Base-by-base conservation (phyloP, 78 protist species). In the Dictyostelium brefeldianum region DNA sequence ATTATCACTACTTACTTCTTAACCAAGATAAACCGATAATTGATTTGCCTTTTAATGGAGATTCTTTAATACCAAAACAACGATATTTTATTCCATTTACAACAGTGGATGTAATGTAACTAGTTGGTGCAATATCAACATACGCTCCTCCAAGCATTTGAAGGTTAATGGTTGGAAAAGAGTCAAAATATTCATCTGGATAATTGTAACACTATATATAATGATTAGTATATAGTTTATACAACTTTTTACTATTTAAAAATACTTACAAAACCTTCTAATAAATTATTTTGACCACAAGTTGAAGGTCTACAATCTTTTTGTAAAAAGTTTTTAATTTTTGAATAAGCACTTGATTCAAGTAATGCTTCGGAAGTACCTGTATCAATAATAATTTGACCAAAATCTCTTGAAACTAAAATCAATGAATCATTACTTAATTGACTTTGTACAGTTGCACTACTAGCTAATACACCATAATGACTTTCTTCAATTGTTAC, bases 11-110 rank as follows among this genome's bases (percentile, higher is more conserved):
- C 90, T 20, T 73, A 83, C 91, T 85, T 87, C 93, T 87, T 59
- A 87, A 50, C 93, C 93, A 87, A n/a, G 85, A 77, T 64, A 87
- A 77, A 56, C 93, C 93, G 22, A 87, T 25, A 65, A 87, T 77
- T 22, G 78, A 59, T 65, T 67, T 87, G 0, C 54, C 69, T 29
- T 43, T 36, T 29, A 87, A 47, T 10, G 93, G 93, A 10, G 93
- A 87, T 77, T 62, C 25, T 56, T 22, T 77, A 47, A 77, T 51
- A 20, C 93, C 93, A n/a, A 87, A 36, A 31, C 93, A 87, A 70
- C 53, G 70, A 57, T 48, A 87, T 65, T 17, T 59, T 17, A 59
- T n/a, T 12, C 93, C 93, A 65, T 53, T 53, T 2, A 10, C 10
- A 36, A 48, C 47, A 0, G 73, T 22, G 5, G 74, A 27, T 2